phyloP scores from a whole-genome alignment of 2,329 filamentous ascomycete genomes.

The Trichoderma arundinaceum region DNA sequence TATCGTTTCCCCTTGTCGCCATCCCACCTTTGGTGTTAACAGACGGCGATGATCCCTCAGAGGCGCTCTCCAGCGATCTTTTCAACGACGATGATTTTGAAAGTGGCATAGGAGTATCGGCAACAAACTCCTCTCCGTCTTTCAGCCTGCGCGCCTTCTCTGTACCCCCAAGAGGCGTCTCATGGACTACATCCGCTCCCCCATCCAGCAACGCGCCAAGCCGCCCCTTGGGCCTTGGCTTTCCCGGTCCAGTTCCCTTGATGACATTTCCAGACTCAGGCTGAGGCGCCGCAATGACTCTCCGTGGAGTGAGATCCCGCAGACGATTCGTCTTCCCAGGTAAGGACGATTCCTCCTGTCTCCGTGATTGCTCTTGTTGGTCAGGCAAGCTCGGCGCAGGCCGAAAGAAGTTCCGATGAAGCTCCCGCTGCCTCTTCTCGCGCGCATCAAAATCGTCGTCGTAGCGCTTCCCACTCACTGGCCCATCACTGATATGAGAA shows the following conservation, averaged over 20 bases:
- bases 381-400: neutral
- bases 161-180: slow-evolving; percentile 7
- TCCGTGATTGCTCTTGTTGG: neutral
- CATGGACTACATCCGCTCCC: slow-evolving; percentile 25
- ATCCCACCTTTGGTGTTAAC: slow-evolving; percentile 20
- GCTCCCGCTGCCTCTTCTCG: slow-evolving; percentile 45
- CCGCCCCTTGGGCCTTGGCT: slow-evolving; percentile 36
- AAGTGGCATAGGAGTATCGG: neutral
- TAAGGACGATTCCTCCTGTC: neutral
- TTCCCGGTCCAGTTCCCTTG: slow-evolving; percentile 34
- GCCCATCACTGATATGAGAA: slow-evolving; percentile 12
- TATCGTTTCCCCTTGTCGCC: slow-evolving; percentile 36
- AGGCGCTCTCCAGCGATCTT: neutral
- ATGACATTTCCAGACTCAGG: slow-evolving; percentile 35
- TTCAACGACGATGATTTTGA: neutral
- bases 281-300: slow-evolving; percentile 30
- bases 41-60: slow-evolving; percentile 13
- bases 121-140: neutral
- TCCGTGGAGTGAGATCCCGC: slow-evolving; percentile 33
- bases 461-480: slow-evolving; percentile 26
- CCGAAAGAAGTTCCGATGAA: slow-evolving; percentile 41
- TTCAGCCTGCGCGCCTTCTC: neutral
- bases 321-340: neutral
- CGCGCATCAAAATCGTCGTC: slow-evolving; percentile 40
- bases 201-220: slow-evolving; percentile 34